Evolutionary conservation across 768 basidiomycete genomes (phyloP).

Genomic region (Hypsizygus marmoreus): DNA sequence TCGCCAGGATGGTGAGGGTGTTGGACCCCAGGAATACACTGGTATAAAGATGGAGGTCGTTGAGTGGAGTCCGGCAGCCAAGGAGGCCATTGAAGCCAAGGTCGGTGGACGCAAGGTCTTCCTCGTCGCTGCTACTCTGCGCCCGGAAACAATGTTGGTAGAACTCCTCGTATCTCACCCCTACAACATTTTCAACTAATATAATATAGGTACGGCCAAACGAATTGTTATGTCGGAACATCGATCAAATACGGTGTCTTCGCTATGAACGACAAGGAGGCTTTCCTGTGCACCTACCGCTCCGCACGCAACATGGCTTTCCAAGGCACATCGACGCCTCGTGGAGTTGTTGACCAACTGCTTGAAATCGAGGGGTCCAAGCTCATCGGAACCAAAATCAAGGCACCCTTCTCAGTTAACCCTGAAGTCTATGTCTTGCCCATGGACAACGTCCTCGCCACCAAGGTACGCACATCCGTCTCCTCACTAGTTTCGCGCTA

Average conservation of each 20-base stretch:
- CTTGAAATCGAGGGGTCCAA: constrained; percentile 77
- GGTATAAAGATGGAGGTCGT: constrained; percentile 92
- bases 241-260: constrained; percentile 91
- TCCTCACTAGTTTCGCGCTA: background rate
- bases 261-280: constrained; percentile 82
- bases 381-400: constrained; percentile 86
- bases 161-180: too few relatives aligned
- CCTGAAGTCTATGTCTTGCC: constrained; percentile 93
- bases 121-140: constrained; percentile 93
- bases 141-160: constrained; percentile 95
- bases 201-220: constrained; percentile 85
- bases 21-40: constrained; percentile 96
- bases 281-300: constrained; percentile 86
- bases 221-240: constrained; percentile 95
- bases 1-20: constrained; percentile 89
- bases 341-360: constrained; percentile 74
- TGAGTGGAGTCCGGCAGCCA: constrained; percentile 76
- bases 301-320: constrained; percentile 98
- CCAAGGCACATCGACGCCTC: constrained; percentile 78
- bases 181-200: constrained; percentile 7
- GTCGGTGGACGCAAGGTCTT: constrained; percentile 81
- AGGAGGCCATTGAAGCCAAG: constrained; percentile 62
- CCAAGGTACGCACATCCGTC: constrained; percentile 57
- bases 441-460: constrained; percentile 98
- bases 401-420: constrained; percentile 80